Conservation (phyloP, 139 green algal genomes). For the Auxenochlorella pyrenoidosa region DNA sequence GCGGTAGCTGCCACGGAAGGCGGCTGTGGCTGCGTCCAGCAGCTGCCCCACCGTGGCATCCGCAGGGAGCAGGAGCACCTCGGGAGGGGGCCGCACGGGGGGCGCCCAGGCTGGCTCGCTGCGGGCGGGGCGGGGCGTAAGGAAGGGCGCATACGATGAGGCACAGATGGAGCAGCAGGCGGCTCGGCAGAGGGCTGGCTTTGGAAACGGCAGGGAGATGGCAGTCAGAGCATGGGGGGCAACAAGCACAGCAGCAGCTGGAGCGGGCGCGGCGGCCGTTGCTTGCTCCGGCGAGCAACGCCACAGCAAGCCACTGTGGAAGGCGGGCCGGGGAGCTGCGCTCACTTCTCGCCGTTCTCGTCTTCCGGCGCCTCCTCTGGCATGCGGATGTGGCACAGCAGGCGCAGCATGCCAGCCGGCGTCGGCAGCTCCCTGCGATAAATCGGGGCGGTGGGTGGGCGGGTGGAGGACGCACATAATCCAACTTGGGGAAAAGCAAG, state of each 20-base stretch:
- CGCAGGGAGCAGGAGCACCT: slow-evolving; percentile 61
- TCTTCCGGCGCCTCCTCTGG: not conserved
- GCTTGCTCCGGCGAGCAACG: no score
- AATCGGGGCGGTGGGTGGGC: not conserved
- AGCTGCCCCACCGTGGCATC: slow-evolving; percentile 53
- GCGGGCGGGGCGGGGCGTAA: not conserved
- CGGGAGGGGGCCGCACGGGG: slow-evolving; percentile 47
- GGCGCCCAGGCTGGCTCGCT: slow-evolving; percentile 24
- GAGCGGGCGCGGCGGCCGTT: no score
- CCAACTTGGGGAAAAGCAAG: no score
- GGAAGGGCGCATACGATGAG: no score
- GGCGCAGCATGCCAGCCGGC: slow-evolving; percentile 11
- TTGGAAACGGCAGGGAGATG: no score
- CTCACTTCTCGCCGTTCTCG: slow-evolving; percentile 11
- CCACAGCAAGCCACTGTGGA: no score
- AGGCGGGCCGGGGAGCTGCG: not conserved
- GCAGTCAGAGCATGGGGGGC: no score
- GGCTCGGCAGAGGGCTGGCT: not conserved
- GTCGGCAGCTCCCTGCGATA: not conserved
- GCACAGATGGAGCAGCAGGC: no score
- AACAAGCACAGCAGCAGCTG: no score
- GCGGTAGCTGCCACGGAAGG: slow-evolving; percentile 75
- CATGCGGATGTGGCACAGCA: slow-evolving; percentile 28
- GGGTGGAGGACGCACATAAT: not conserved
- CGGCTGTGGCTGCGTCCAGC: slow-evolving; percentile 47